Percentiles rank a stretch among this genome's conserved stretches.
phyloP scores from a whole-genome alignment of 2,329 filamentous ascomycete genomes.

The Ascomycota sp. region DNA sequence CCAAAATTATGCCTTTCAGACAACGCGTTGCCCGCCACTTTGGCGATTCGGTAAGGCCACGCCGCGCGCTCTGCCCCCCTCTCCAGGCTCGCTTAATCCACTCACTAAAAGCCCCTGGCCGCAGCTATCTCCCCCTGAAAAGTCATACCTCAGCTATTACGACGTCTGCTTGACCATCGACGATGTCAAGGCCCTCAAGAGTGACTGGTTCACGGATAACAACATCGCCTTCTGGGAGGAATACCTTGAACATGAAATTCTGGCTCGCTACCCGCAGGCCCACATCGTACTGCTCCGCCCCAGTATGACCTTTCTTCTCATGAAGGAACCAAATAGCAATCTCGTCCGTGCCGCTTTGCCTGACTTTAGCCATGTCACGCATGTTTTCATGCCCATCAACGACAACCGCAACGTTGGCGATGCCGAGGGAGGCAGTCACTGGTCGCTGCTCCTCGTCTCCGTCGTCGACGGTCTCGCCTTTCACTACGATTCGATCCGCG shows the following conservation, averaged over 20 bases:
- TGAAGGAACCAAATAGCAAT: constrained; percentile 44
- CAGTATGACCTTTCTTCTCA: constrained; percentile 79
- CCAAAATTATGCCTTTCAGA: constrained; percentile 21
- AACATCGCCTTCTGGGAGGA: constrained; percentile 98
- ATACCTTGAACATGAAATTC: constrained; percentile 77
- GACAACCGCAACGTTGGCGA: constrained; percentile 57
- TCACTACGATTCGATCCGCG: constrained; percentile 79
- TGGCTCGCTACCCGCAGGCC: constrained; percentile 59
- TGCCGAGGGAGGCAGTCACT: constrained; percentile 84
- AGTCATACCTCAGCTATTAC: constrained; percentile 20
- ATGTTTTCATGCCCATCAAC: constrained; percentile 92
- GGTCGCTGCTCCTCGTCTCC: constrained; percentile 80
- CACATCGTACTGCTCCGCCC: constrained; percentile 82
- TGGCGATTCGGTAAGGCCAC: constrained; percentile 22
- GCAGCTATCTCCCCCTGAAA: constrained; percentile 26
- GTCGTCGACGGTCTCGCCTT: constrained; percentile 81
- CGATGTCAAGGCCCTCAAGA: constrained; percentile 70
- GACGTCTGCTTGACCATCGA: constrained; percentile 49
- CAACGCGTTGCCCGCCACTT: constrained; percentile 25
- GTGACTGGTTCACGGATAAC: constrained; percentile 95
- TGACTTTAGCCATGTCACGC: constrained; percentile 60
- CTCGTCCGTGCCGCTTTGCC: constrained; percentile 50
- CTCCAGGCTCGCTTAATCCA: not conserved
- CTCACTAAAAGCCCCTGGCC: not conserved
- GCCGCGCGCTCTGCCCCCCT: not conserved